Percentiles rank a stretch among this genome's conserved stretches.
These are phyloP conservation scores for Arctium minus DNA, from an alignment of 129 eudicot species.

Conservation along the genomic window DNA sequence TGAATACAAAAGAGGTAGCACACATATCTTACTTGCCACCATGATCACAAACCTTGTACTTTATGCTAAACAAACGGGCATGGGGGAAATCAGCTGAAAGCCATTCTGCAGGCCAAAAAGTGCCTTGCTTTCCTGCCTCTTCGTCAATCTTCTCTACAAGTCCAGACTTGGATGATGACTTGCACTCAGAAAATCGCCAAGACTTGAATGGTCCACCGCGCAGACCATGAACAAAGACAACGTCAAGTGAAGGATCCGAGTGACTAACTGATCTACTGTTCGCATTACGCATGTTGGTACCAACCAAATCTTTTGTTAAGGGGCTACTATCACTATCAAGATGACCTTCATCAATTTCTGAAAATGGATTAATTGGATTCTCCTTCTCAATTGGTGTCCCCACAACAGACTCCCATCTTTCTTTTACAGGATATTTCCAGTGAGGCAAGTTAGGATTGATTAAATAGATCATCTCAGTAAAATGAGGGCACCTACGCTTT, in stretches of 20 bases:
- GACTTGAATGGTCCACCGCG: conserved; percentile 95
- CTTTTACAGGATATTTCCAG: conserved; percentile 67
- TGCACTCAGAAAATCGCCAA: conserved; percentile 87
- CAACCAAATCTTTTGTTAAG: neutral
- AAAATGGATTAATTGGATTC: conserved; percentile 23
- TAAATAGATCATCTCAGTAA: conserved; percentile 75
- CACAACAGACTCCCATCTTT: conserved; percentile 1
- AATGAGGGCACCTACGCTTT: conserved; percentile 53
- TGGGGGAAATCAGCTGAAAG: conserved; percentile 87
- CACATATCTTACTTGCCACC: neutral
- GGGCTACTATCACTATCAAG: conserved; percentile 27
- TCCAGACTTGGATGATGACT: conserved; percentile 90
- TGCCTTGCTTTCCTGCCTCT: conserved; percentile 98
- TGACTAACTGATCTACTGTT: conserved; percentile 24
- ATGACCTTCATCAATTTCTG: conserved; percentile 26
- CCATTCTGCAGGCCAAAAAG: conserved; percentile 99
- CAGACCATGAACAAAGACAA: conserved; percentile 87
- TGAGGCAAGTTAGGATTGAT: conserved; percentile 80
- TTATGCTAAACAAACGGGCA: conserved; percentile 90
- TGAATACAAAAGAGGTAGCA: neutral
- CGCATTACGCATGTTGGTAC: conserved; percentile 23
- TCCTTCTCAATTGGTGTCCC: conserved; percentile 8
- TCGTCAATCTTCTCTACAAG: conserved; percentile 96
- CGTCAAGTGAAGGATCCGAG: conserved; percentile 58
- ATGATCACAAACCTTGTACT: conserved; percentile 79